Base-by-base conservation (phyloP, 768 basidiomycete genomes). In the Leucogyrophana mollusca region DNA sequence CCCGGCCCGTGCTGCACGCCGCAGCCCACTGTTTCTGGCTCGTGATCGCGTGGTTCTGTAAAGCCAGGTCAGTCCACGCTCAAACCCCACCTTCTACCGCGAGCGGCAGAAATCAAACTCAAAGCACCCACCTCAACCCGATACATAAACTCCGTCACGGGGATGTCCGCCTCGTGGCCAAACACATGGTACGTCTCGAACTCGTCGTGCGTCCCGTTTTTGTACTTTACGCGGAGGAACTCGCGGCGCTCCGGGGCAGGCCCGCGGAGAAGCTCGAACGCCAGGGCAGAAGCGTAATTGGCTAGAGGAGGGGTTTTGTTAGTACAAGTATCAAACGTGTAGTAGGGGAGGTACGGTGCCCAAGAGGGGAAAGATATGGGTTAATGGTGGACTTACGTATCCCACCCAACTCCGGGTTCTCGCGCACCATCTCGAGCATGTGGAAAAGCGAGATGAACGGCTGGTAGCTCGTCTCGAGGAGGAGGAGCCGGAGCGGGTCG, bases 371-470 rank as follows among this genome's bases (percentile, higher is more conserved):
- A 17, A 27, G 0, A 39, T 13, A n/a, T n/a, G n/a, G n/a, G n/a
- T n/a, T n/a, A n/a, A n/a, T n/a, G n/a, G n/a, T n/a, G n/a, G 5
- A 79, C 85, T 57, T 53, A 89, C 86, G 83, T 51, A 89, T 78
- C 21, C 76, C 85, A 47, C 66, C 62, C 50, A 82, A 59, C 49
- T 81, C 74, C 4, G 83, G 82, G 47, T 78, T 67, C 16, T 71
- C 64, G 34, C 73, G 64, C 46, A 70, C 56, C 45, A 83, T 70
- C 27, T 80, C 83, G 32, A 87, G 77, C 68, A 87, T 80, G 56
- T 81, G 79, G 77, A 94, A 86, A 59, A 93, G 74, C 8, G 88
- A 90, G 57, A 91, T 80, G 76, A 93, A 89, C 4, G 90, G 83
- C 65, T 92, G 90, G 71, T 92, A 93, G 46, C 87, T 87, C 8